phyloP scores from a whole-genome alignment of 2,329 filamentous ascomycete species.

The Sporothrix schenckii region DNA sequence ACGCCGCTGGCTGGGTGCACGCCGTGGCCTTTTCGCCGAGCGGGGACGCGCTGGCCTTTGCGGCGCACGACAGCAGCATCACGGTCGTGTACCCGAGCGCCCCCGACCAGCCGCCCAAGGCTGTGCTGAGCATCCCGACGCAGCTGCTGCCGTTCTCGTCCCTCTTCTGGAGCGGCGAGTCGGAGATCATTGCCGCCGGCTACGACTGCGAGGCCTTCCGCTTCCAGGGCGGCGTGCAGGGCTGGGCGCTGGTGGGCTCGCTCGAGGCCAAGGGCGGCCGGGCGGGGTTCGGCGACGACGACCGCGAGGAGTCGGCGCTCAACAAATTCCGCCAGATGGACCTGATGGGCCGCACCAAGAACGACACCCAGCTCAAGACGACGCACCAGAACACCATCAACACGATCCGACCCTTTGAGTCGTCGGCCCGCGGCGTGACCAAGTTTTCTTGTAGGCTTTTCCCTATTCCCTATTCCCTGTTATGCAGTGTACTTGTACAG shows the following conservation, averaged over 20 bases:
- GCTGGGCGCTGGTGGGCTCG: constrained; percentile 83
- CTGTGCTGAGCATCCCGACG: constrained; percentile 87
- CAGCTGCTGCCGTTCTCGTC: constrained; percentile 91
- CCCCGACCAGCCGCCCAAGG: constrained; percentile 84
- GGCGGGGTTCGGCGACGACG: constrained; percentile 61
- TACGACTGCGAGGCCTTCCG: constrained; percentile 90
- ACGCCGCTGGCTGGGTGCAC: constrained; percentile 96
- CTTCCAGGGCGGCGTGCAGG: constrained; percentile 74
- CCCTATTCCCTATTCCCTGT: not conserved
- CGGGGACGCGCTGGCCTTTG: constrained; percentile 90
- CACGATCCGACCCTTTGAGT: constrained; percentile 76
- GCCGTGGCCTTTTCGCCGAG: constrained; percentile 89
- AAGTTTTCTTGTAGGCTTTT: constrained; percentile 82
- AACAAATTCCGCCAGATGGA: constrained; percentile 99
- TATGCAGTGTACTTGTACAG: not conserved
- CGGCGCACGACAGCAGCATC: constrained; percentile 92
- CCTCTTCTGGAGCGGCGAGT: constrained; percentile 87
- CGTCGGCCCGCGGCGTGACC: constrained; percentile 63
- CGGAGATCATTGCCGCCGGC: constrained; percentile 92
- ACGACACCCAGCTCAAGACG: constrained; percentile 92
- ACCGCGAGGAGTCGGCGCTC: constrained; percentile 85
- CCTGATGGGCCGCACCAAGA: constrained; percentile 86
- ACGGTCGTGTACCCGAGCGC: constrained; percentile 93
- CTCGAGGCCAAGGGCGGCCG: constrained; percentile 72
- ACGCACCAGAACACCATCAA: constrained; percentile 96